A percentile compares a stretch with the other conserved stretches of the same genome.
Evolutionary conservation across 495 filamentous ascomycete genomes (phyloP).

Genomic region (Xylaria palmicola): DNA sequence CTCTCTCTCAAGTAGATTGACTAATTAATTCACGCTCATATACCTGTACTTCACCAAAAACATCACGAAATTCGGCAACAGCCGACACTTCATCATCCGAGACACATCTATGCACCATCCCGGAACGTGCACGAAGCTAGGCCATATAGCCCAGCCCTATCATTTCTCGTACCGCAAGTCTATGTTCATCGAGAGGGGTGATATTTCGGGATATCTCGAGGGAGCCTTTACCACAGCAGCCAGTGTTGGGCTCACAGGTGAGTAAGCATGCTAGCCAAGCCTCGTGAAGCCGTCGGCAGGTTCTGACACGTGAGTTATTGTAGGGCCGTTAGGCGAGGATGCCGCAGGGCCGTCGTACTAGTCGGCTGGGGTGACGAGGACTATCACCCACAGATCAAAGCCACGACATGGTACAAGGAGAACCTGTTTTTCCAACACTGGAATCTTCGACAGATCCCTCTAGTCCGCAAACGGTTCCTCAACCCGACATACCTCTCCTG

Average conservation of each 20-base stretch:
- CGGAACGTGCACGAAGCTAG: not conserved
- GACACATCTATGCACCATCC: conserved; percentile 7
- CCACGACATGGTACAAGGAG: not conserved
- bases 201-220: not conserved
- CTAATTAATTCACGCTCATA: too few relatives aligned
- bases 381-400: not conserved
- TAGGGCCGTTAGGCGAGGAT: not conserved
- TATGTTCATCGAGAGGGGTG: not conserved
- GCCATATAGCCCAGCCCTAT: conserved; percentile 2
- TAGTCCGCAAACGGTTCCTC: not conserved
- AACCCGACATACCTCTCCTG: not conserved
- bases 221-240: not conserved
- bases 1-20: too few relatives aligned
- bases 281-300: too few relatives aligned
- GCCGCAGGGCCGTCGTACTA: not conserved
- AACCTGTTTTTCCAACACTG: not conserved
- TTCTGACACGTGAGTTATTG: not conserved
- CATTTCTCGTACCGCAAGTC: conserved; percentile 11
- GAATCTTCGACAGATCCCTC: not conserved
- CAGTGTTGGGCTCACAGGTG: not conserved
- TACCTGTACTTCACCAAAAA: too few relatives aligned
- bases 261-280: not conserved
- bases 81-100: conserved; percentile 4
- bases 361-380: conserved; percentile 7
- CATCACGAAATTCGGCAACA: not conserved